Percentiles rank a stretch among this genome's conserved stretches.
phyloP scores from a whole-genome alignment of 352 stramenopile species.

The Saprolegnia diclina region DNA sequence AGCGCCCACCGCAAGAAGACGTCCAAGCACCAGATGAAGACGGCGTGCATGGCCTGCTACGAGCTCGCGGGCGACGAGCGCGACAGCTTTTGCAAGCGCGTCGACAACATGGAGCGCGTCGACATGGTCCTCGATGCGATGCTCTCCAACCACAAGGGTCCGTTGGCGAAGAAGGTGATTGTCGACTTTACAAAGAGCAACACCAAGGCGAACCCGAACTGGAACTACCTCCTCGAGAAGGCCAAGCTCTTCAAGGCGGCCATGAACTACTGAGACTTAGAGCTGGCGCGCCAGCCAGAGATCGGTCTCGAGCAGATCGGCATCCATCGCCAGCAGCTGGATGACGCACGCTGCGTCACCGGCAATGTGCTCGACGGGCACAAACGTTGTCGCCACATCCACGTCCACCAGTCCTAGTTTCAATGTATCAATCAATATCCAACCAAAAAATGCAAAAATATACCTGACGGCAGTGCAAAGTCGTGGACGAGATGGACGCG shows the following conservation, averaged over 20 bases:
- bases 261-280: constrained; percentile 33
- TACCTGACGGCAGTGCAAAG: constrained; percentile 34
- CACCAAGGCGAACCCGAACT: constrained; percentile 11
- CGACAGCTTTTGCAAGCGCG: constrained; percentile 12
- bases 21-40: constrained; percentile 13
- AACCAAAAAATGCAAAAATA: no score
- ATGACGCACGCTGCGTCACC: constrained; percentile 40
- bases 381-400: constrained; percentile 57
- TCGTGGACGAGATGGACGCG: constrained; percentile 58
- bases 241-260: constrained; percentile 14
- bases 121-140: constrained; percentile 12
- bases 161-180: constrained; percentile 1
- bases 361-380: constrained; percentile 62
- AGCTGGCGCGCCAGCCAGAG: constrained; percentile 75
- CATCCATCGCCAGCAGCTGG: constrained; percentile 66
- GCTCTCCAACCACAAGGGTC: constrained; percentile 9
- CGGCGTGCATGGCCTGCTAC: background rate
- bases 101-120: constrained; percentile 14
- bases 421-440: background rate
- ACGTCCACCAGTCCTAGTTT: background rate
- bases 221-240: constrained; percentile 14
- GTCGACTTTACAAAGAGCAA: constrained; percentile 16
- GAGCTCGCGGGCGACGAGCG: constrained; percentile 4
- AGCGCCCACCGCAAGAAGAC: background rate
- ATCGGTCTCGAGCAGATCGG: constrained; percentile 79